Conservation (phyloP, 257 asterid species). For the Ballota nigra region DNA sequence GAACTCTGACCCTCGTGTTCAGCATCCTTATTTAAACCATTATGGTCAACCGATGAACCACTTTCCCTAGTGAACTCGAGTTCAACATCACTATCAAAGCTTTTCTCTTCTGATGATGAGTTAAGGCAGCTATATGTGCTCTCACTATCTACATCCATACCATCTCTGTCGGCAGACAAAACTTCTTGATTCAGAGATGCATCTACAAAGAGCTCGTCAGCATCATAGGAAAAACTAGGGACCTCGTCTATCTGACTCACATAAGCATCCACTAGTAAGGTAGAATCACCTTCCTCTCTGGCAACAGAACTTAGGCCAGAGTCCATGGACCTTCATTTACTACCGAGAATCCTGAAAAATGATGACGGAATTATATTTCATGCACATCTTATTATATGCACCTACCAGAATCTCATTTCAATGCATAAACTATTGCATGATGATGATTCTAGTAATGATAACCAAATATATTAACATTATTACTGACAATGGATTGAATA, state of each 20-base stretch:
- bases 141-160: conserved; percentile 46
- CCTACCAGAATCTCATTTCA: background rate
- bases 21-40: conserved; percentile 22
- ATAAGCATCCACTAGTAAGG: conserved; percentile 19
- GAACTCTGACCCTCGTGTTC: conserved; percentile 22
- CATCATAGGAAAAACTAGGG: conserved; percentile 23
- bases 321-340: conserved; percentile 44
- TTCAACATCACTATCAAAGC: conserved; percentile 29
- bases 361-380: background rate
- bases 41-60: conserved; percentile 31
- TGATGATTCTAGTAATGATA: background rate
- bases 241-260: conserved; percentile 13
- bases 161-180: conserved; percentile 31
- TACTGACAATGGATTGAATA: background rate
- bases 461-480: background rate
- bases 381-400: too few relatives aligned
- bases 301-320: conserved; percentile 29
- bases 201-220: conserved; percentile 28
- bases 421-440: conserved; percentile 6
- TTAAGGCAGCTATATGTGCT: conserved; percentile 49
- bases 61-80: conserved; percentile 32
- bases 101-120: conserved; percentile 40
- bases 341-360: conserved; percentile 27
- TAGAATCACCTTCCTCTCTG: conserved; percentile 18
- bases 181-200: conserved; percentile 28